Evolutionary conservation across 1,139 yeast species (phyloP).

Genomic region (Entelexis paramagnoliae): DNA sequence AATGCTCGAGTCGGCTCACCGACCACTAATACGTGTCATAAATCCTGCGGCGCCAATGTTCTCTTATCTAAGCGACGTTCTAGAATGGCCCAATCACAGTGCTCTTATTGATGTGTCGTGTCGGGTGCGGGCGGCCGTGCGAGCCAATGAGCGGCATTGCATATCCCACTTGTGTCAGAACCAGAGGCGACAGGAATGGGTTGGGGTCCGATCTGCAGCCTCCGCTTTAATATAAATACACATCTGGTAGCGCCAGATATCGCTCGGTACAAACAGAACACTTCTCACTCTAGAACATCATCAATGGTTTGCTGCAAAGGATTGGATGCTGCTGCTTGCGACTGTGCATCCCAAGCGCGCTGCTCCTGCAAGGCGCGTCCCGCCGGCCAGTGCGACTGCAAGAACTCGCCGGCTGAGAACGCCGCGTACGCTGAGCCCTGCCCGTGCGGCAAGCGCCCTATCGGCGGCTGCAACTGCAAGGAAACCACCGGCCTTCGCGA

Average conservation of each 20-base stretch:
- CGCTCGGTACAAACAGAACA: neutral
- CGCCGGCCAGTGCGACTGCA: constrained; percentile 35
- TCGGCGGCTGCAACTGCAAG: constrained; percentile 34
- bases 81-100: neutral
- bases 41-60: too few species aligned
- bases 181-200: neutral
- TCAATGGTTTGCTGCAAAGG: constrained; percentile 35
- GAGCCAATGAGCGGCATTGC: neutral
- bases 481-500: constrained; percentile 31
- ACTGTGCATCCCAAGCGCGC: constrained; percentile 36
- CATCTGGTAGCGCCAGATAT: too few species aligned
- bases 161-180: neutral
- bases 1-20: too few species aligned
- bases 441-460: constrained; percentile 36
- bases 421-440: constrained; percentile 29
- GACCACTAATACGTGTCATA: too few species aligned
- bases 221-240: neutral
- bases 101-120: neutral
- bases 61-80: neutral
- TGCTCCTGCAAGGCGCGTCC: constrained; percentile 39
- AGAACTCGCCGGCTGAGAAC: constrained; percentile 32
- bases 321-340: constrained; percentile 27
- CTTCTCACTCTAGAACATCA: neutral
- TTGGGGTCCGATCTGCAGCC: neutral
- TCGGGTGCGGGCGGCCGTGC: neutral